phyloP scores from a whole-genome alignment of 192 early-diverging fungal genomes.

The Backusella liffmaniae region DNA sequence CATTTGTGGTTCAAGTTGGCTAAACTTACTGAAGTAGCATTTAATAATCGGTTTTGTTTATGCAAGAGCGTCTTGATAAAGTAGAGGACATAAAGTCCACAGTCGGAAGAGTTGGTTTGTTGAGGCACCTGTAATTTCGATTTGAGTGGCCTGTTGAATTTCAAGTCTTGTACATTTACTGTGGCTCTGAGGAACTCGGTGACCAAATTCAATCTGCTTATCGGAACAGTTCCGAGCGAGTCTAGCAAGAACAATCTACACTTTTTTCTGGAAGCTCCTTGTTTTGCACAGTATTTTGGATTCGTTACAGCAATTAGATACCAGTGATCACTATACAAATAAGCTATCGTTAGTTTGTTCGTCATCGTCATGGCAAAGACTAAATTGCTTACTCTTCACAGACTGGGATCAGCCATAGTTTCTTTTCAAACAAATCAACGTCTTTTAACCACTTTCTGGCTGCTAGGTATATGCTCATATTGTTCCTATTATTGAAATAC shows the following conservation, averaged over 20 bases:
- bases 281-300: not conserved
- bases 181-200: not conserved
- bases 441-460: not conserved
- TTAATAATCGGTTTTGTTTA: not conserved
- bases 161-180: not conserved
- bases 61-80: not conserved
- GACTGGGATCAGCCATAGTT: not conserved
- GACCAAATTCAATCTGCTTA: not conserved
- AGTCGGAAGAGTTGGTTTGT: not conserved
- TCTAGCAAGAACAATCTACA: not conserved
- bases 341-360: not conserved
- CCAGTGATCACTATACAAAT: not conserved
- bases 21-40: too few relatives aligned
- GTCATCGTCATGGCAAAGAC: not conserved
- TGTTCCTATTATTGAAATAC: not conserved
- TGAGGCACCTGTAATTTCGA: not conserved
- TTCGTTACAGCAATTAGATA: not conserved
- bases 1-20: too few relatives aligned
- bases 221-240: not conserved
- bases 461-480: not conserved
- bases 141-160: not conserved
- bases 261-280: not conserved
- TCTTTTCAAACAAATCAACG: not conserved
- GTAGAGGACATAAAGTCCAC: not conserved
- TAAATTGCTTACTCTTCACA: not conserved